Evolutionary conservation across 495 filamentous ascomycete species (phyloP), one percentile per base, ranked within the genome.

Genomic region (Annulohypoxylon maeteangense): DNA sequence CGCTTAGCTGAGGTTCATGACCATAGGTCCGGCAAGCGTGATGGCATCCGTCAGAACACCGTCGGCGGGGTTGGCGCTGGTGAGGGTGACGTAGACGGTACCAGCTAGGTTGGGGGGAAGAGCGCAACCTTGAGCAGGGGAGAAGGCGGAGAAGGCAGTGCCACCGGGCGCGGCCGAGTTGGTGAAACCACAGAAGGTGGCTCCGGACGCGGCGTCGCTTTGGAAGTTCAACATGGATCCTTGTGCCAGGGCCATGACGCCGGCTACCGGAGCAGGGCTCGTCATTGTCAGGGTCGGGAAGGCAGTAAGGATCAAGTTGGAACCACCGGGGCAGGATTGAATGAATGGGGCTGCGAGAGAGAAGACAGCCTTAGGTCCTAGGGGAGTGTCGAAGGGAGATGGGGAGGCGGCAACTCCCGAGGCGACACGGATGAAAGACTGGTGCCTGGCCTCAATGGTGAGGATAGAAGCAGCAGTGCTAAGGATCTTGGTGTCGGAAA

Each of bases 281-380:
- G 82, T 78, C 73, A 89, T 81, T 50, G 81, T 76, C 40, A 90
- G 82, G 14, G 85, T 76, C 2, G 88, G 87, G 84, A 89, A 88
- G 16, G 87, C 78, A 6, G 76, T 81, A 34, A 90, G 77, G 67
- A 83, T 81, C n/a, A 90, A 81, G 75, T 86, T 84, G 71, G 81
- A 83, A 56, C 85, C 87, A 14, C 76, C 76, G 7, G 88, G 88
- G 81, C 88, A 90, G 42, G 81, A 83, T 50, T 71, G 62, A 78
- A 90, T 90, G 82, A 90, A 90, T 32, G 83, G 81, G n/a, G 87
- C 84, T 60, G 88, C 88, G 54, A 90, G 81, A 12, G 88, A 89
- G 78, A 90, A 90, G 74, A 90, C 82, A 50, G 84, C 82, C 65
- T 84, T 82, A 65, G 86, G 82, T 53, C 84, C 82, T 8, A 90